Evolutionary conservation across 352 stramenopile species (phyloP), one percentile per base, ranked within the genome.

Genomic region (Phytophthora pini): DNA sequence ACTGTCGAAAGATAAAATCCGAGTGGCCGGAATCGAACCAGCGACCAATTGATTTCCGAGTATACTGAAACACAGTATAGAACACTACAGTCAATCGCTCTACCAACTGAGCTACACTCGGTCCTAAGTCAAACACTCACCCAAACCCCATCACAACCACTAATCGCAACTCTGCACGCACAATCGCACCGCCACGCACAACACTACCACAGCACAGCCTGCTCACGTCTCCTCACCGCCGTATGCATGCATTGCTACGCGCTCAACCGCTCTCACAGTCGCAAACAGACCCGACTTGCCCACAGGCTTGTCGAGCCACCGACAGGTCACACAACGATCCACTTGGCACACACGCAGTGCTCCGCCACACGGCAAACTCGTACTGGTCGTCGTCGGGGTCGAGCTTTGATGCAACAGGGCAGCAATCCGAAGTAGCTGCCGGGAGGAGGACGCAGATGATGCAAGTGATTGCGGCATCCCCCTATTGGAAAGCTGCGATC

Each of bases 81-180:
- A 40, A 54, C 43, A 49, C 43, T 49, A 29, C 43, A 49, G 43
- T 29, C 17, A 32, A 32, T 34, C 43, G 22, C 17, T 49, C 43
- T 49, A 32, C 43, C 40, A 40, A 40, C 34, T 40, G 34, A 40
- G 34, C 34, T 40, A 40, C 34, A 40, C 34, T 40, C 34, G 34
- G 34, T 40, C 34, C 34, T 40, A 40, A 40, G 9, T 40, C 34
- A 40, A 40, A 4, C 9, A 40, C 34, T 31, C 34, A 40, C 34
- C 5, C 34, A 40, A 40, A 15, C 9, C 0, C 12, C 34, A 13
- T 40, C 34, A 40, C 27, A 40, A 40, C 5, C 34, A 15, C 9
- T 11, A 15, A 4, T 11, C 34, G 10, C 34, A 7, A 4, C 4
- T 7, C 34, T 13, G 10, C 34, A 40, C 4, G 12, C 1, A 40